Evolutionary conservation across 2,329 filamentous ascomycete species (phyloP).

Genomic region (Madurella fahalii): DNA sequence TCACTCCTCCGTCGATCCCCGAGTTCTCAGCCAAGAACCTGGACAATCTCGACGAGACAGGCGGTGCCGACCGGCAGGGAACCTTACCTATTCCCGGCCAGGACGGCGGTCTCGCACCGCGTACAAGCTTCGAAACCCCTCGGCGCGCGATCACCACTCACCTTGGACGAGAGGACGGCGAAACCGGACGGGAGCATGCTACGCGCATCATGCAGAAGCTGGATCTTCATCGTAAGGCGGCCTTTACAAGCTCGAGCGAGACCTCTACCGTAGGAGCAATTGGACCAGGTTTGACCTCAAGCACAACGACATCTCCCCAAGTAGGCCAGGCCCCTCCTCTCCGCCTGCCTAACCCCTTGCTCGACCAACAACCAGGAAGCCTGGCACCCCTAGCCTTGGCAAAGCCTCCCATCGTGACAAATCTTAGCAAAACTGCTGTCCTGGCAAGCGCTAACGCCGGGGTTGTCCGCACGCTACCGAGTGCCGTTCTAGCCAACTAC

Average conservation of each 20-base stretch:
- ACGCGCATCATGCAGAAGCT: constrained; percentile 89
- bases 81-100: constrained; percentile 62
- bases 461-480: constrained; percentile 69
- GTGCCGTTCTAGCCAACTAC: constrained; percentile 84
- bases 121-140: constrained; percentile 66
- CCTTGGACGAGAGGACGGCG: constrained; percentile 59
- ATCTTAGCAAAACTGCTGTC: constrained; percentile 80
- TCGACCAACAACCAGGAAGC: constrained; percentile 52
- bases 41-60: constrained; percentile 34
- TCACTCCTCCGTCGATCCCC: constrained; percentile 79
- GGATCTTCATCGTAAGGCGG: constrained; percentile 78
- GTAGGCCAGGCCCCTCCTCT: constrained; percentile 20
- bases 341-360: constrained; percentile 31
- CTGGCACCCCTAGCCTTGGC: constrained; percentile 80
- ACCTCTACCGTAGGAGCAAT: constrained; percentile 37
- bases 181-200: constrained; percentile 74
- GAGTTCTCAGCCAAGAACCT: constrained; percentile 82
- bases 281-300: constrained; percentile 47
- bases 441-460: constrained; percentile 66
- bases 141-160: constrained; percentile 55
- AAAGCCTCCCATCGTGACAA: constrained; percentile 77
- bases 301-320: constrained; percentile 29
- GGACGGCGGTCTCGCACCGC: constrained; percentile 50
- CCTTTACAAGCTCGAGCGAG: constrained; percentile 44
- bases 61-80: constrained; percentile 52